These are phyloP conservation scores for Phytophthora pluvialis DNA, from an alignment of 352 stramenopile species.

Conservation along the genomic window DNA sequence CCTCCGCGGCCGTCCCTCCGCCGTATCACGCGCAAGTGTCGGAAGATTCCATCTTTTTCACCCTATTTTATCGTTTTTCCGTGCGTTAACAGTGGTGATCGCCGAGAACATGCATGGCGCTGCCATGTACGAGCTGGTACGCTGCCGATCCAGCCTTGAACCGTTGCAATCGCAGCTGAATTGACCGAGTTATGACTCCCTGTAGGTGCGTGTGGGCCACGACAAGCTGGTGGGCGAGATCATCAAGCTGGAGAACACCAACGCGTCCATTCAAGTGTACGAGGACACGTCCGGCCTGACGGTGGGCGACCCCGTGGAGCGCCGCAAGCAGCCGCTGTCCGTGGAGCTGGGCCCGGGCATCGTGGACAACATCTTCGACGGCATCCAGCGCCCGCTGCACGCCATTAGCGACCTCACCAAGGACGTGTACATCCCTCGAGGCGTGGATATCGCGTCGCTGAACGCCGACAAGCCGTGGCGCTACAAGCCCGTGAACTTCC, in stretches of 20 bases:
- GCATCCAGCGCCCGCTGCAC: conserved; percentile 99
- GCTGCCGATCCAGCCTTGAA: conserved; percentile 6
- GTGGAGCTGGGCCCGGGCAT: conserved; percentile 99
- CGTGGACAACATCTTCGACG: conserved; percentile 99
- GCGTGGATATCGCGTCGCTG: conserved; percentile 96
- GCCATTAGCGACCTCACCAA: conserved; percentile 94
- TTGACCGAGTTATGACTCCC: conserved; percentile 6
- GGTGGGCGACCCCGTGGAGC: conserved; percentile 97
- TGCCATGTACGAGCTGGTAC: conserved; percentile 97
- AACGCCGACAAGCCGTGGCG: conserved; percentile 95
- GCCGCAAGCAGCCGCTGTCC: conserved; percentile 97
- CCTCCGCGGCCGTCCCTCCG: background rate
- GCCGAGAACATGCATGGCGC: conserved; percentile 99
- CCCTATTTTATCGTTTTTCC: background rate
- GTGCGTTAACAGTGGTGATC: conserved; percentile 92
- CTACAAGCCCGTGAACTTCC: conserved; percentile 95
- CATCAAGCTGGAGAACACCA: conserved; percentile 99
- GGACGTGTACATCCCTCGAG: conserved; percentile 98
- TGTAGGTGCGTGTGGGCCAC: conserved; percentile 98
- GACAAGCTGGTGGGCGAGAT: conserved; percentile 99
- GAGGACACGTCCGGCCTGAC: conserved; percentile 98
- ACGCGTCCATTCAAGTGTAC: conserved; percentile 99
- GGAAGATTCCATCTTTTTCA: conserved; percentile 2
- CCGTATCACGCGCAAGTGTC: background rate
- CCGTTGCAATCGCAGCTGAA: background rate